phyloP scores from a whole-genome alignment of 257 asterid species.

The Fraxinus anomala region DNA sequence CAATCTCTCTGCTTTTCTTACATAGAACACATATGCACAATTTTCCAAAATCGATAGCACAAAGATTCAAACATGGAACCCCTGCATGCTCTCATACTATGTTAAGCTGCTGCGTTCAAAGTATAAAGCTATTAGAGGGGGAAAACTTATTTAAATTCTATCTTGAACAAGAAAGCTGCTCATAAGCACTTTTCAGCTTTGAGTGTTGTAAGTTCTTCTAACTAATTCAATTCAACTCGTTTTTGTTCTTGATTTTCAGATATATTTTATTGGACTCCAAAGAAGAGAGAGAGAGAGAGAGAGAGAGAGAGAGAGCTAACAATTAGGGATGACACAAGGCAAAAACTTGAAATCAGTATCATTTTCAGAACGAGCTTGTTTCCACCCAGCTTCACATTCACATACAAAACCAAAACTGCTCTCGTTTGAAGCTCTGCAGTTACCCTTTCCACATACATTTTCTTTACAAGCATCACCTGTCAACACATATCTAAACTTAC shows the following conservation, averaged over 20 bases:
- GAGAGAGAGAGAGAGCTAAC: slow-evolving; percentile 38
- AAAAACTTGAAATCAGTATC: slow-evolving; percentile 41
- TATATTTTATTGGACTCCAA: no score
- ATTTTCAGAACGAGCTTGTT: slow-evolving; percentile 44
- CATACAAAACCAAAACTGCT: slow-evolving; percentile 53
- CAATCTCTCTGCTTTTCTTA: no score
- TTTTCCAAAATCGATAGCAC: no score
- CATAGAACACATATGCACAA: no score
- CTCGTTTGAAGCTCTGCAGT: slow-evolving; percentile 45
- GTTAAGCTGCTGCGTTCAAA: background rate
- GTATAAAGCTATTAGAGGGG: no score
- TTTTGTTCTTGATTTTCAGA: no score
- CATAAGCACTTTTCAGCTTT: no score
- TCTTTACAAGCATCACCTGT: slow-evolving; percentile 45
- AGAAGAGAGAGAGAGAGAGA: background rate
- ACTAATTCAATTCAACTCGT: no score
- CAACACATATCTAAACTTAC: background rate
- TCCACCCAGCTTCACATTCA: slow-evolving; percentile 73
- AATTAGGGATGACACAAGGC: slow-evolving; percentile 78
- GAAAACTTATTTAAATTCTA: no score
- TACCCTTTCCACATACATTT: slow-evolving; percentile 63
- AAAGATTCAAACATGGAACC: background rate
- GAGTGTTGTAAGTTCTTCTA: no score
- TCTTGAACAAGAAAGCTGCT: no score
- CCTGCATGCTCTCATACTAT: background rate